phyloP scores from a whole-genome alignment of 1,139 yeast genomes.

The Hansenula sp. region DNA sequence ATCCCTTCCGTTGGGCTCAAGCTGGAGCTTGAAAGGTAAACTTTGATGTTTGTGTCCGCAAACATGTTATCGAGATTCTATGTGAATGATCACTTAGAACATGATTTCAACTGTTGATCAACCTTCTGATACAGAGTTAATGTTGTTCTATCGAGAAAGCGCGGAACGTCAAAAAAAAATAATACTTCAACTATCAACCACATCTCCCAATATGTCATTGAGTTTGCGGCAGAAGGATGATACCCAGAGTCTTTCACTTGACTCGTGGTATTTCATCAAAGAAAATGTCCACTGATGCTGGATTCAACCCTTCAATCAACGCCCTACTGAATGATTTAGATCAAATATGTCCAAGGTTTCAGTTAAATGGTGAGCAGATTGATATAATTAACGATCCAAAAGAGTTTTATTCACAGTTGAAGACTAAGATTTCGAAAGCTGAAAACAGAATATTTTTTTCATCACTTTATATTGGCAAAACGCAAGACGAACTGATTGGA shows the following conservation, averaged over 20 bases:
- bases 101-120: no score
- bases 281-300: not conserved
- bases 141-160: no score
- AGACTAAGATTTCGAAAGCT: constrained; percentile 49
- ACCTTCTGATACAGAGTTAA: no score
- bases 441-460: constrained; percentile 71
- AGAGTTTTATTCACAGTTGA: constrained; percentile 64
- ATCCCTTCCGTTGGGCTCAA: constrained; percentile 13
- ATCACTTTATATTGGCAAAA: constrained; percentile 81
- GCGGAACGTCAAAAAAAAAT: no score
- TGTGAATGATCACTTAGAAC: no score
- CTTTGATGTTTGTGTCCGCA: no score
- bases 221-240: not conserved
- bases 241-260: not conserved
- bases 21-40: not conserved
- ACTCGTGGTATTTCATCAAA: not conserved
- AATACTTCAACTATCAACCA: no score
- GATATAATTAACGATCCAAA: constrained; percentile 62
- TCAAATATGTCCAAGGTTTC: constrained; percentile 68
- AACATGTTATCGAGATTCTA: no score
- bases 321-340: constrained; percentile 56
- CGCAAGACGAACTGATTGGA: constrained; percentile 70
- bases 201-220: no score
- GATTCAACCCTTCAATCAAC: constrained; percentile 46
- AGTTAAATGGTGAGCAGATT: constrained; percentile 55